Conservation (phyloP, 139 green algal genomes). For the Auxenochlorella pyrenoidosa region DNA sequence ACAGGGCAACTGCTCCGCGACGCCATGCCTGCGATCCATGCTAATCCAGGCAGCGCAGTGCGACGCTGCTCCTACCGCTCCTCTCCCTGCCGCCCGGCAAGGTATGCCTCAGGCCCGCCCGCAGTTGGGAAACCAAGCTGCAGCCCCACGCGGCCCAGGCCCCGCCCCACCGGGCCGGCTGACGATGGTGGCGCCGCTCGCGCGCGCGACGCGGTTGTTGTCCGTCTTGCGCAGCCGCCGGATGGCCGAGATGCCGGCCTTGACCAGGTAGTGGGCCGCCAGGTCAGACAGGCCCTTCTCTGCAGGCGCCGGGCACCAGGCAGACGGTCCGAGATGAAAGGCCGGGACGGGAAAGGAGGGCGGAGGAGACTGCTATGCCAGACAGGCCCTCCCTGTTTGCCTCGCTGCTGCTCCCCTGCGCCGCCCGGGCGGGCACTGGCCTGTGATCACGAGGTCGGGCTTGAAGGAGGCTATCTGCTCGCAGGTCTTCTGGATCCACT, state of each 20-base stretch:
- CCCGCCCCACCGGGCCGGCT: constrained; percentile 17
- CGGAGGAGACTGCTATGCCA: no score
- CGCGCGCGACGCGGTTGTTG: constrained; percentile 98
- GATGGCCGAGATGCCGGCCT: constrained; percentile 94
- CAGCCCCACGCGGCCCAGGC: no score
- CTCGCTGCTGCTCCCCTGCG: no score
- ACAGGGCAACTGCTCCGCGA: no score
- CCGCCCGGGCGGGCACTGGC: no score
- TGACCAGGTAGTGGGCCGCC: constrained; percentile 92
- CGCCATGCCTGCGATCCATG: no score
- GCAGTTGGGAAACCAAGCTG: no score
- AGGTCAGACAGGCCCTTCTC: constrained; percentile 86
- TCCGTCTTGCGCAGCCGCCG: constrained; percentile 98
- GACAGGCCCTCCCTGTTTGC: no score
- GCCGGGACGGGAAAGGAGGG: neutral
- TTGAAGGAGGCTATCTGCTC: constrained; percentile 91
- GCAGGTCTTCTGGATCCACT: constrained; percentile 87
- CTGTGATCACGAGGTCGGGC: constrained; percentile 97
- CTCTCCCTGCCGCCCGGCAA: no score
- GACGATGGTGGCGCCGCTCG: constrained; percentile 96
- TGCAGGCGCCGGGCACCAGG: neutral
- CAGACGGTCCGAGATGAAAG: neutral
- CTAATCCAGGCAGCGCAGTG: no score
- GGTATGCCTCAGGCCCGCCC: neutral
- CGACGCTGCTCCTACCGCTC: no score